Percentiles rank a stretch among this genome's conserved stretches.
phyloP scores from a whole-genome alignment of 116 monocot species.

The Phalaenopsis hybrid region DNA sequence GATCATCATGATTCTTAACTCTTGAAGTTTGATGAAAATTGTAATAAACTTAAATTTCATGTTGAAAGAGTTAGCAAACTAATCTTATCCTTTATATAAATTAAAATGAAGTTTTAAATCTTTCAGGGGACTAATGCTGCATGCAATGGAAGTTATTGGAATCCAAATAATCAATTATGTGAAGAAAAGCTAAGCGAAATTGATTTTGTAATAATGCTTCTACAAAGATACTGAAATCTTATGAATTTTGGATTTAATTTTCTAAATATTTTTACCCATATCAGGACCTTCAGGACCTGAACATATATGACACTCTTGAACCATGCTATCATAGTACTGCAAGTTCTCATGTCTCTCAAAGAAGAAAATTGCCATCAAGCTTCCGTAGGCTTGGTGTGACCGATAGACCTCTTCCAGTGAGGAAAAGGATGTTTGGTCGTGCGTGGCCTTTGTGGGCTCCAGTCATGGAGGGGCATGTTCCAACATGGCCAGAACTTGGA shows the following conservation, averaged over 20 bases:
- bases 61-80: background rate
- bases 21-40: too few species aligned
- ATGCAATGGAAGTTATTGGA: slow-evolving; percentile 87
- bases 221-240: background rate
- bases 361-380: slow-evolving; percentile 45
- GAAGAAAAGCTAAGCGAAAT: slow-evolving; percentile 28
- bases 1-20: background rate
- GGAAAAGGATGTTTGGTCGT: slow-evolving; percentile 90
- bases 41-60: background rate
- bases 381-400: slow-evolving; percentile 75
- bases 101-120: background rate
- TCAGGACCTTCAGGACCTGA: slow-evolving; percentile 48
- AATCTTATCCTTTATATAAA: background rate
- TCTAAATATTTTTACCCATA: background rate
- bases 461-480: slow-evolving; percentile 73
- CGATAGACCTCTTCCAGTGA: slow-evolving; percentile 55
- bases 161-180: slow-evolving; percentile 39
- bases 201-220: slow-evolving; percentile 41
- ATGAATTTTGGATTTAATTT: background rate
- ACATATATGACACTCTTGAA: slow-evolving; percentile 84
- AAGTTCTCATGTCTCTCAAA: slow-evolving; percentile 21
- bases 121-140: slow-evolving; percentile 58
- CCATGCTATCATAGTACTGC: slow-evolving; percentile 71
- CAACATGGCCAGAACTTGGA: slow-evolving; percentile 79
- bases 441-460: slow-evolving; percentile 84